A percentile compares a stretch with the other conserved stretches of the same genome.
Conservation (phyloP, 345 rosid genomes). For the Geranium rotundifolium region DNA sequence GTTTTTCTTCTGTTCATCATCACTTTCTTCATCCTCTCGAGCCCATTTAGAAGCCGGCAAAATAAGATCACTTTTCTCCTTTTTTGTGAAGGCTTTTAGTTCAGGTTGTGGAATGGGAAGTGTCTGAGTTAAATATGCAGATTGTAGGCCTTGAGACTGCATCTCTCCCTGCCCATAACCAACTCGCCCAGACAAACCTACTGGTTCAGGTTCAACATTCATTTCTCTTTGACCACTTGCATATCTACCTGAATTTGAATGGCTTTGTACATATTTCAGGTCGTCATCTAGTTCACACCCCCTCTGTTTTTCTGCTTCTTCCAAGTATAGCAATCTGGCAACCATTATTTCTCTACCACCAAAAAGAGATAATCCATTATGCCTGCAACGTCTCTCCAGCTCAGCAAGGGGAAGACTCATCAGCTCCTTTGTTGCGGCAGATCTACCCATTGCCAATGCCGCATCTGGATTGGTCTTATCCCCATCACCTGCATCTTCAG, state of each 20-base stretch:
- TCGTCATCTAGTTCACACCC: constrained; percentile 72
- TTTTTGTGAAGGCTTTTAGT: constrained; percentile 45
- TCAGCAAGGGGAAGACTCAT: constrained; percentile 81
- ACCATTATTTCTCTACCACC: constrained; percentile 99
- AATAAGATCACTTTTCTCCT: constrained; percentile 65
- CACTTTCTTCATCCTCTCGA: constrained; percentile 82
- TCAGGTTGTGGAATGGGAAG: constrained; percentile 60
- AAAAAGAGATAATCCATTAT: constrained; percentile 89
- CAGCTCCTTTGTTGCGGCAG: constrained; percentile 82
- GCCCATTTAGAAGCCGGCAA: constrained; percentile 97
- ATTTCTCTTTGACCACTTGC: constrained; percentile 38
- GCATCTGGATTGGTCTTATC: constrained; percentile 58
- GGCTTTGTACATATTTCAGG: constrained; percentile 46
- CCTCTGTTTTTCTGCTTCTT: constrained; percentile 89
- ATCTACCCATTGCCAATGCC: constrained; percentile 93
- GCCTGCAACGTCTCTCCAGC: constrained; percentile 95
- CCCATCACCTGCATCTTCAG: constrained; percentile 36
- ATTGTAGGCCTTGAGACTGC: constrained; percentile 26
- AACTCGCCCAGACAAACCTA: constrained; percentile 34
- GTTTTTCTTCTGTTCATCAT: constrained; percentile 64
- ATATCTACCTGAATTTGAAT: constrained; percentile 37
- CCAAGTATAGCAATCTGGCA: constrained; percentile 79
- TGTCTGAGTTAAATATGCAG: constrained; percentile 28
- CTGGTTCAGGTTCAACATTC: constrained; percentile 37
- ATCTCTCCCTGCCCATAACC: constrained; percentile 34